Evolutionary conservation across 1,284 basidiomycete species (phyloP).

Genomic region (Malassezia cuniculi): DNA sequence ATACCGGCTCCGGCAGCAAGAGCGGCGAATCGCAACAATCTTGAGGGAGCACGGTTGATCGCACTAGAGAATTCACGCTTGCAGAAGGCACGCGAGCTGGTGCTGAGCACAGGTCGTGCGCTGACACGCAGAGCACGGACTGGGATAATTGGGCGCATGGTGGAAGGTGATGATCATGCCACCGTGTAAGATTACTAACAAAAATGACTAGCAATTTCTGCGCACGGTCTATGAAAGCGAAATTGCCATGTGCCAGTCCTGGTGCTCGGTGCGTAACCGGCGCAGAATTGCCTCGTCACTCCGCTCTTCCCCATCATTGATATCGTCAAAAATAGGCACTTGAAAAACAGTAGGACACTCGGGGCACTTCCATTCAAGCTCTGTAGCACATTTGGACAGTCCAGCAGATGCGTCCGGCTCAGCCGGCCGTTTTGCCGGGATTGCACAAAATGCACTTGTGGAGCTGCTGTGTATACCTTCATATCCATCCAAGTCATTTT

Average conservation of each 20-base stretch:
- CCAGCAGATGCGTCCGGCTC: too few species aligned
- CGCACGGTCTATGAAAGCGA: neutral
- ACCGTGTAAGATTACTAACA: neutral
- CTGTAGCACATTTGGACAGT: too few species aligned
- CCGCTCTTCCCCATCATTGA: neutral
- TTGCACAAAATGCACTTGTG: too few species aligned
- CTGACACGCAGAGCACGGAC: neutral
- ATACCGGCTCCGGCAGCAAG: conserved; percentile 1
- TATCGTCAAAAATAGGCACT: conserved; percentile 13
- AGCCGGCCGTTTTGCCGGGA: too few species aligned
- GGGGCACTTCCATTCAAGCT: conserved; percentile 6
- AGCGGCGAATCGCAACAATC: neutral
- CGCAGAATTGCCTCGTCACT: conserved; percentile 1
- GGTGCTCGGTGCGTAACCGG: conserved; percentile 5
- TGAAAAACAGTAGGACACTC: conserved; percentile 1
- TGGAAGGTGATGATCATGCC: neutral
- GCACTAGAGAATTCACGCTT: too few species aligned
- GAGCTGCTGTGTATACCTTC: too few species aligned
- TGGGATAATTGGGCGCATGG: conserved; percentile 1
- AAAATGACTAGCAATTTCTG: neutral
- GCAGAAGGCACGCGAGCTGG: too few species aligned
- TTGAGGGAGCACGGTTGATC: neutral
- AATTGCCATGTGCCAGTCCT: conserved; percentile 14
- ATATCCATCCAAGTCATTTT: too few species aligned
- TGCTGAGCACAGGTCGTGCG: neutral